Base-by-base conservation (phyloP, 1,284 basidiomycete species). In the Porogramme epimiltina region DNA sequence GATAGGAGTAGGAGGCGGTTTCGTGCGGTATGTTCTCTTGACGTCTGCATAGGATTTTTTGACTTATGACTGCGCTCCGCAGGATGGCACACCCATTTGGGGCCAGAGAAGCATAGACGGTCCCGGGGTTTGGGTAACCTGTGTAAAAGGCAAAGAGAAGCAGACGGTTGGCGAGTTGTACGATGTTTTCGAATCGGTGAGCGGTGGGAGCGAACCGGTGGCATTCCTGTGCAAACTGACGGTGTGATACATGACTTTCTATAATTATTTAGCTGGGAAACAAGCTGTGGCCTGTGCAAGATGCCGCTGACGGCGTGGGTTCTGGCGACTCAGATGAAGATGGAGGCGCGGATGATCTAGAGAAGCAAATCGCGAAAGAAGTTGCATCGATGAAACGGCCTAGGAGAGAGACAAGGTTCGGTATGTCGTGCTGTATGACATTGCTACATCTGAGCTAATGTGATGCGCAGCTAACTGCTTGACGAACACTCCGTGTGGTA, bases 91-190 rank as follows among this genome's bases (percentile, higher is more conserved):
- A 2, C 77, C 84, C 9, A 76, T 85, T 22, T 85, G 85, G 82
- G 76, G 69, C 22, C 87, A 82, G 63, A 71, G 78, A 46, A 69
- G 73, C 18, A 79, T 92, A 49, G 84, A 88, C 52, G 89, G 89
- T 5, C 90, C 90, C 34, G 89, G 89, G 20, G 72, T 92, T 16
- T 92, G 90, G 90, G 84, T 83, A 5, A 90, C 84, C 59, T 91
- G 89, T 57, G 79, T 89, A 24, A 88, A 87, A 66, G 89, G 90
- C 19, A 92, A 87, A 62, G 90, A 93, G 66, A 87, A 78, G 55
- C 85, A 85, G 62, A 79, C 87, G 0, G 79, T 89, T 4, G 81
- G 83, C 28, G 91, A 93, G 64, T 68, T 90, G 36, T 88, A 85
- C 58, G 87, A 90, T 64, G 64, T 93, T 11, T 89, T 93, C 52